phyloP scores from a whole-genome alignment of 2,329 filamentous ascomycete genomes.

The Xylariaceae sp. region DNA sequence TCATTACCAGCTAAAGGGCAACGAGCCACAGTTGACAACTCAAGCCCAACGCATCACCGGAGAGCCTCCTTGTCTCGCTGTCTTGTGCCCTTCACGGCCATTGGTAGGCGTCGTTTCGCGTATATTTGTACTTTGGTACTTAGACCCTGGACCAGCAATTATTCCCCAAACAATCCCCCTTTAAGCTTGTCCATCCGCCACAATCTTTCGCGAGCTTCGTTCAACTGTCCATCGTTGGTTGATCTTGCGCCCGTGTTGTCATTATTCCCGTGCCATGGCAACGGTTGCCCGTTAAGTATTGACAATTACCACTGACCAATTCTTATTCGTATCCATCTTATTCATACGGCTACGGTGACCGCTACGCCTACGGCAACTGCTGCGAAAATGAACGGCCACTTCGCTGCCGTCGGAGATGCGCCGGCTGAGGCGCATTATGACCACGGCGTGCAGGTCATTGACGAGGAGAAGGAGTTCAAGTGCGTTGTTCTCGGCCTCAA shows the following conservation, averaged over 20 bases:
- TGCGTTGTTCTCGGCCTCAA: conserved; percentile 41
- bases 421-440: conserved; percentile 66
- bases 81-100: neutral
- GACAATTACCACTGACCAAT: neutral
- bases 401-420: conserved; percentile 65
- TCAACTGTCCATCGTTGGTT: conserved; percentile 1
- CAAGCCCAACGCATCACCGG: neutral
- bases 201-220: neutral
- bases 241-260: conserved; percentile 7
- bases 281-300: conserved; percentile 2
- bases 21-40: neutral
- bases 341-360: neutral
- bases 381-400: conserved; percentile 68
- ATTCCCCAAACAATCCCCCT: neutral
- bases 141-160: neutral
- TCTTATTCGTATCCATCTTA: neutral
- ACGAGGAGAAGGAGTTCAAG: conserved; percentile 97
- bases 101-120: neutral
- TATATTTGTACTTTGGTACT: neutral
- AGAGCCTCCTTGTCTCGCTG: neutral
- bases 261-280: conserved; percentile 17
- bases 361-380: conserved; percentile 1
- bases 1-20: neutral
- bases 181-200: neutral
- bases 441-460: conserved; percentile 94